These are phyloP conservation scores for Aspergillus tubingensis DNA, from an alignment of 2,329 filamentous ascomycete species.

Conservation along the genomic window DNA sequence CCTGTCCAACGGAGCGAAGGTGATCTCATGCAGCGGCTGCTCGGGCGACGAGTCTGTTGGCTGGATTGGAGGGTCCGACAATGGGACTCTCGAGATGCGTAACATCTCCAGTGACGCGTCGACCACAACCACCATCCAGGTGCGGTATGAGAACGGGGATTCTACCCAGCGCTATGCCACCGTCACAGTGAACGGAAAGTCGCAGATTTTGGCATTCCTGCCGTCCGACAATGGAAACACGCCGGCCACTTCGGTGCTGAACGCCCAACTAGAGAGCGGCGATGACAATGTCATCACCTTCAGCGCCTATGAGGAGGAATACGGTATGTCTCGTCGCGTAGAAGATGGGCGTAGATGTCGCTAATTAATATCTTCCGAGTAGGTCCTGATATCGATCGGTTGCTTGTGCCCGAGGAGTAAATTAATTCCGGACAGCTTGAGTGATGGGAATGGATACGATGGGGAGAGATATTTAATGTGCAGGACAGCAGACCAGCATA, in stretches of 20 bases:
- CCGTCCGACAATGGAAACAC: constrained; percentile 23
- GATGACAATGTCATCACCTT: constrained; percentile 1
- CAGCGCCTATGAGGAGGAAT: not conserved
- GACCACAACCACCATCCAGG: constrained; percentile 54
- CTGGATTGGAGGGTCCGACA: constrained; percentile 55
- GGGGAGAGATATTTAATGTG: not conserved
- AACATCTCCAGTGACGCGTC: constrained; percentile 48
- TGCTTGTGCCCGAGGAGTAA: not conserved
- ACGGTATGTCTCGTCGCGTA: not conserved
- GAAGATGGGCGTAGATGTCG: not conserved
- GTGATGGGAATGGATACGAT: not conserved
- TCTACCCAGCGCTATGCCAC: constrained; percentile 54
- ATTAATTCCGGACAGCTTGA: not conserved
- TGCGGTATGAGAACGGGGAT: constrained; percentile 62
- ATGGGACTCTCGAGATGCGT: constrained; percentile 52
- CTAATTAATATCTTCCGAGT: not conserved
- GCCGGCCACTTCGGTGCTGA: constrained; percentile 1
- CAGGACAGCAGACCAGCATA: no score
- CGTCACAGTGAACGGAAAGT: constrained; percentile 58
- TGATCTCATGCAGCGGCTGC: constrained; percentile 54
- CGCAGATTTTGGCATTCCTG: constrained; percentile 57
- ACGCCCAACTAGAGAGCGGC: not conserved
- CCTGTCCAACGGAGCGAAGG: constrained; percentile 50
- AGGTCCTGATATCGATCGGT: not conserved
- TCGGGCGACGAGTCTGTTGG: constrained; percentile 54